Conservation (phyloP, 129 eudicot species). For the Deinandra increscens region DNA sequence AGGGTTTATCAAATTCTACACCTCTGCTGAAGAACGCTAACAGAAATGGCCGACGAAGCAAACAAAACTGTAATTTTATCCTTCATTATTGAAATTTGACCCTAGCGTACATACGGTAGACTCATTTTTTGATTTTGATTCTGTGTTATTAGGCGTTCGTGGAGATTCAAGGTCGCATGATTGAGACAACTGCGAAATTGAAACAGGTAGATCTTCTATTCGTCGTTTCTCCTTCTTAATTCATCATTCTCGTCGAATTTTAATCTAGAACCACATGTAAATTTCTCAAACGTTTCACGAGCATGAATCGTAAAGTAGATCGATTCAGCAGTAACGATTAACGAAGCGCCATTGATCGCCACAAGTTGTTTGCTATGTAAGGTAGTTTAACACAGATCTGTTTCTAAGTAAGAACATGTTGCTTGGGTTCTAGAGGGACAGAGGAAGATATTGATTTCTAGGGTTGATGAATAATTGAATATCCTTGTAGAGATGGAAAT, state of each 20-base stretch:
- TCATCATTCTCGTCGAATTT: background rate
- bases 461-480: background rate
- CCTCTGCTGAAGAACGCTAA: background rate
- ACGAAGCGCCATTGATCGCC: background rate
- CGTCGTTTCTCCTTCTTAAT: background rate
- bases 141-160: conserved; percentile 61
- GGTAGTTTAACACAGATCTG: background rate
- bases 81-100: background rate
- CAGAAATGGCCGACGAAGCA: conserved; percentile 88
- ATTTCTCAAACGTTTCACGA: background rate
- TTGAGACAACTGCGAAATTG: conserved; percentile 78
- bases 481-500: too few species aligned
- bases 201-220: conserved; percentile 57
- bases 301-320: background rate
- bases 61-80: conserved; percentile 48
- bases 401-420: background rate
- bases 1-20: conserved; percentile 35
- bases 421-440: background rate
- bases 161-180: conserved; percentile 93
- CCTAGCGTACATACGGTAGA: background rate
- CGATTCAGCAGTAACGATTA: background rate
- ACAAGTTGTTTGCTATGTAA: background rate
- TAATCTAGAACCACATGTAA: background rate
- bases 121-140: conserved; percentile 14
- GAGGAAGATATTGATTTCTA: background rate